Conservation (phyloP, 768 basidiomycete genomes). For the Tricholoma sp. region DNA sequence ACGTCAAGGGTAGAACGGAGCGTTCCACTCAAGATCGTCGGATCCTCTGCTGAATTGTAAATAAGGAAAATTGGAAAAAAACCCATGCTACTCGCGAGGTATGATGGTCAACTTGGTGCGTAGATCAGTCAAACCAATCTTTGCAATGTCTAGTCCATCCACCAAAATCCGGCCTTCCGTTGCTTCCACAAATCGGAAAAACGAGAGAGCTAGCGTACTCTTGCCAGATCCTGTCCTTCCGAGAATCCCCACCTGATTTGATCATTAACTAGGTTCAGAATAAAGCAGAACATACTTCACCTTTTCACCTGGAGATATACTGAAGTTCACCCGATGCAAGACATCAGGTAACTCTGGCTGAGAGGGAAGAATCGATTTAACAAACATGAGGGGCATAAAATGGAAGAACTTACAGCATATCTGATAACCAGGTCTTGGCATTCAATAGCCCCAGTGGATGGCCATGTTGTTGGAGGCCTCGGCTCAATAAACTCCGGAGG, state of each 20-base stretch:
- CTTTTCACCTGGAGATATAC: conserved; percentile 72
- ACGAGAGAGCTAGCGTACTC: conserved; percentile 71
- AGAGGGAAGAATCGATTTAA: background rate
- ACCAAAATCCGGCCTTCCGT: conserved; percentile 68
- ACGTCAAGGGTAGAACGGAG: conserved; percentile 79
- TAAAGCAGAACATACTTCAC: conserved; percentile 25
- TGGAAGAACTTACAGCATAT: conserved; percentile 51
- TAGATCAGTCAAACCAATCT: conserved; percentile 78
- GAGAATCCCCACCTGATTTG: conserved; percentile 56
- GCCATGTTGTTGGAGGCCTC: conserved; percentile 79
- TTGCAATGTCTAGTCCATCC: conserved; percentile 76
- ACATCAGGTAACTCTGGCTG: conserved; percentile 87
- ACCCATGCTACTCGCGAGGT: conserved; percentile 45
- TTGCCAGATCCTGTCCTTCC: conserved; percentile 76
- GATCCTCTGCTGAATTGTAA: conserved; percentile 59
- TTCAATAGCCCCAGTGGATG: conserved; percentile 59
- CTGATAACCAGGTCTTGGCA: conserved; percentile 74
- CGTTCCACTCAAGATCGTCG: conserved; percentile 81
- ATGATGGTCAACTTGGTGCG: conserved; percentile 67
- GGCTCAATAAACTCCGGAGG: conserved; percentile 83
- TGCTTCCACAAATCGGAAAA: conserved; percentile 88
- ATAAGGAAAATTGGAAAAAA: background rate
- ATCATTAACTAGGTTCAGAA: background rate
- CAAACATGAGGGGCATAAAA: background rate
- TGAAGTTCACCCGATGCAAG: conserved; percentile 73